Evolutionary conservation across 225 moss, liverwort and hornwort genomes (phyloP), one percentile per base, ranked within the genome.

Genomic region (Bryoerythrophyllum caledonicum): DNA sequence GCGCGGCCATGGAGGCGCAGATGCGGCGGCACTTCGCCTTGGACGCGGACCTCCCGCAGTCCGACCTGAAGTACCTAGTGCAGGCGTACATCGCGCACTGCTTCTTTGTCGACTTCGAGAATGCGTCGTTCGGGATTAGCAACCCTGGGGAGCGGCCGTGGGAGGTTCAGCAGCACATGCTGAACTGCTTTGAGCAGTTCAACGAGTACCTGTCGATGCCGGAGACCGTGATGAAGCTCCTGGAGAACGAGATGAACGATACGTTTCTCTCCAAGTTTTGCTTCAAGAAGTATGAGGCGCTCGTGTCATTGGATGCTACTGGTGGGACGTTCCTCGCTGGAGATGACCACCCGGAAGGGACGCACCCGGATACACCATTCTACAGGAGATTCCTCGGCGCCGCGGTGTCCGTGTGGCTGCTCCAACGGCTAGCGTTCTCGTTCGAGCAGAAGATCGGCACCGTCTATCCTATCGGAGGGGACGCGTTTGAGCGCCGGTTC

Each of bases 341-440:
- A 49, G 72, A 66, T 48, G 41, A 34, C 26, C 80, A 70, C 19
- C 68, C 15, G 67, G 20, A 49, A 69, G 30, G 38, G 70, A 46
- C 9, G 48, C 78, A 75, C 71, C 78, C 72, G 8, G 52, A 85
- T 24, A 73, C 76, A 5, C 58, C 68, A 1, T 73, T 85, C 32
- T 76, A 85, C 75, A 72, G 44, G 60, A 79, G 85, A 30, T 85
- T 85, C 20, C 75, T 85, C 9, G 7, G 82, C 38, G 76, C 82
- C 16, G 82, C 85, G 4, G 85, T 82, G 53, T 85, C 85, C 52
- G 64, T 79, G 13, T 85, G 85, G 82, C 43, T 85, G 60, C 85
- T 85, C 35, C 85, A 85, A 53, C 79, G 85, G 64, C 46, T 85
- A 65, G 58, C 81, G 5, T 82, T 65, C 15, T 85, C 85, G 32